Base-by-base conservation (phyloP, 768 basidiomycete species). In the Hirschioporus abietinus region DNA sequence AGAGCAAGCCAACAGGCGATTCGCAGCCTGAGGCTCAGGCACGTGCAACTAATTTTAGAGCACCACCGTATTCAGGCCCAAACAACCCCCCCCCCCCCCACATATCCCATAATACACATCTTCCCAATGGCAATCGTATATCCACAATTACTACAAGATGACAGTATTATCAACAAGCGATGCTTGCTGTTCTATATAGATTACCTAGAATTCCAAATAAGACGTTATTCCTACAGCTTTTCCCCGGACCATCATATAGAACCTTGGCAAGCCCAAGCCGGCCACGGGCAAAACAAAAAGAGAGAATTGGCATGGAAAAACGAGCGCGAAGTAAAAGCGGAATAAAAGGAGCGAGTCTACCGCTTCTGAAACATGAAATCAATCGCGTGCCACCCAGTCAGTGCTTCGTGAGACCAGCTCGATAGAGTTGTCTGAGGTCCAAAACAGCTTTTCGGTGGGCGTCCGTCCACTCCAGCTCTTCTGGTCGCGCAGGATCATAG, bases 401-500 rank as follows among this genome's bases (percentile, higher is more conserved):
- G 88, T 87, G 77, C 91, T 92, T 68, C 93, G 84, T 65, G 89
- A 86, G 72, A 88, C 91, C 71, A 96, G 85, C 79, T 93, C 93
- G 67, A 95, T 88, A 12, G 93, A 90, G 76, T 91, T 90, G 73
- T 98, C 96, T 66, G 90, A 89, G 42, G 91, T 92, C 90, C 93
- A 96, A 79, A 98, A 98, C 68, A 95, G 76, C 42, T 91, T 84
- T 75, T 99, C 97, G 24, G 92, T 97, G 18, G 92, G 88, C 70
- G 93, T 95, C 63, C 95, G 83, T 26, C 88, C 88, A 69, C 89
- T 97, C 96, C 96, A 99, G 73, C 91, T 91, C 77, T 94, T 95
- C 76, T 99, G 97, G 73, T 96, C 93, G 26, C 96, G 86, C 15
- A 99, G 81, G 66, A 99, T 94, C 89, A 97, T 96, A 20, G 96